phyloP scores from a whole-genome alignment of 257 asterid genomes.

The Rehmannia glutinosa region DNA sequence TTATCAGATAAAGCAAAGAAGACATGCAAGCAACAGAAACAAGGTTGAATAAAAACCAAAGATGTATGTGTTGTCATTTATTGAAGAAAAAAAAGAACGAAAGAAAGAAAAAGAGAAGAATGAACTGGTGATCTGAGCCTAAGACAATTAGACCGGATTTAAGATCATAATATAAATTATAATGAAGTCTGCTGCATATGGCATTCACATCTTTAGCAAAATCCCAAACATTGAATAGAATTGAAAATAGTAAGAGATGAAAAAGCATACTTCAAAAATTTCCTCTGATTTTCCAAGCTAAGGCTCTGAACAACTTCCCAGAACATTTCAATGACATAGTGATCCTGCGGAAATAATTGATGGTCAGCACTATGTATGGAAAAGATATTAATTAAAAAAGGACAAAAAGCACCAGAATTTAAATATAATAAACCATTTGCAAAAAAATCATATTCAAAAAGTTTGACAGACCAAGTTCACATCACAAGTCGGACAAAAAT shows the following conservation, averaged over 20 bases:
- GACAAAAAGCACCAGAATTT: not conserved
- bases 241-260: slow-evolving; percentile 11
- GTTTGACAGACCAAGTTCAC: too few species aligned
- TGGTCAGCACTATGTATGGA: slow-evolving; percentile 17
- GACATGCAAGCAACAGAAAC: not conserved
- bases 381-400: not conserved
- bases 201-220: slow-evolving; percentile 3
- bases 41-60: not conserved
- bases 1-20: not conserved
- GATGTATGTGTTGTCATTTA: not conserved
- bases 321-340: slow-evolving; percentile 81
- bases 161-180: not conserved
- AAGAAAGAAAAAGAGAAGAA: too few species aligned
- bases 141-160: not conserved
- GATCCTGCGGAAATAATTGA: slow-evolving; percentile 59
- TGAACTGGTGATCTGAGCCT: not conserved
- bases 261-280: slow-evolving; percentile 70
- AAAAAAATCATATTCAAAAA: not conserved
- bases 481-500: too few species aligned
- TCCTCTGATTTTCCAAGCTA: slow-evolving; percentile 76
- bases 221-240: not conserved
- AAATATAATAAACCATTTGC: not conserved
- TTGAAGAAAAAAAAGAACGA: too few species aligned
- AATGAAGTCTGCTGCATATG: not conserved
- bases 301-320: slow-evolving; percentile 85